Conservation (phyloP, 768 basidiomycete genomes). For the Macrolepiota albuminosa region DNA sequence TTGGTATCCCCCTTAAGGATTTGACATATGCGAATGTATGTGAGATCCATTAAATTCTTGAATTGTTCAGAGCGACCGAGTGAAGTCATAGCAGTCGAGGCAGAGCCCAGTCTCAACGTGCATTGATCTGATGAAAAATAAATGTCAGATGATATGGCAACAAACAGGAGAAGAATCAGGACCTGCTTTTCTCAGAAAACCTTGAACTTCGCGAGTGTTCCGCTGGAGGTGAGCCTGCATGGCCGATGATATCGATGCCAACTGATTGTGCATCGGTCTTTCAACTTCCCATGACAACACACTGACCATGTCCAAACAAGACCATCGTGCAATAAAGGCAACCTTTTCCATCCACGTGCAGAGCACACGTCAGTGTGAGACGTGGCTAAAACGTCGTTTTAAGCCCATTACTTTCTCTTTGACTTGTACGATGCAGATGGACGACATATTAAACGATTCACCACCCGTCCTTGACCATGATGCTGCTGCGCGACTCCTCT, state of each 20-base stretch:
- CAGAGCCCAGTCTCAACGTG: background rate
- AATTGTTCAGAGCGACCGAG: background rate
- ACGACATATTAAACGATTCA: background rate
- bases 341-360: too few species aligned
- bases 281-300: too few species aligned
- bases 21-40: background rate
- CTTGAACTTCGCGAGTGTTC: background rate
- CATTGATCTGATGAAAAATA: background rate
- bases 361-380: too few species aligned
- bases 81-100: background rate
- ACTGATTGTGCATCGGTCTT: too few species aligned
- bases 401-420: too few species aligned
- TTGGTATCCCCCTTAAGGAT: background rate
- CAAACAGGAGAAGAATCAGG: too few species aligned
- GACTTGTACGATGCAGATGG: background rate
- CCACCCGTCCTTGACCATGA: background rate
- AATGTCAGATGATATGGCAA: background rate
- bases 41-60: background rate
- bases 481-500: background rate
- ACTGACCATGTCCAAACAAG: too few species aligned
- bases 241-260: background rate
- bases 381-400: too few species aligned
- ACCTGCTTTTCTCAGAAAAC: background rate
- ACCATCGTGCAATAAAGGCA: too few species aligned
- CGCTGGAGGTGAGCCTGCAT: background rate